Evolutionary conservation across 2,329 filamentous ascomycete genomes (phyloP), one percentile per base, ranked within the genome.

Genomic region (Neopestalotiopsis rosae): DNA sequence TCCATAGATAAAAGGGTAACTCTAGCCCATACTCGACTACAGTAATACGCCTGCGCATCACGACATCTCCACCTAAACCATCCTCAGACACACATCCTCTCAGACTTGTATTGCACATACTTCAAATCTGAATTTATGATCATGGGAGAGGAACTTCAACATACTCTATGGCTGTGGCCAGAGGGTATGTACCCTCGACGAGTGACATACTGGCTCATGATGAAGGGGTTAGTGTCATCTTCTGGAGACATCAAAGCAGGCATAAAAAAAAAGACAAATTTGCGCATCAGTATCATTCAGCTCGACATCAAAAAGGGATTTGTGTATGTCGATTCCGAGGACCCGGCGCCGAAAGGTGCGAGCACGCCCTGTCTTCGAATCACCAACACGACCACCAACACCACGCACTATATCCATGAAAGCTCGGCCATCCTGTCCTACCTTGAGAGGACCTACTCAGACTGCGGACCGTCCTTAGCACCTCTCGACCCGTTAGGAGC

Each of bases 141-240:
- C 57, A 63, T 63, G 34, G 12, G 24, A 7, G 12, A 14, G 5
- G 34, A 63, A 45, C 20, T 42, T 63, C 64, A 73, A 34, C 66
- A 70, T 34, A 75, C 74, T 13, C 70, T 75, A 0, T 74, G 71
- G 9, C 69, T 75, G 24, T 75, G 73, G 74, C 67, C 68, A 1
- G 62, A 71, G 56, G 73, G 73, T 2, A 49, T 70, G 30, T 75
- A 70, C 52, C 74, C 74, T 10, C 72, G 72, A 14, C 72, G 73
- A 14, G 62, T 75, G 40, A 69, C 30, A 58, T 75, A 74, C 61
- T 72, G 71, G 58, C 72, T 75, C 20, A 67, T 75, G 40, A 64
- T 67, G 52, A 74, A 74, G 56, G 71, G 73, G 30, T 34, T 75
- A 3, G 69, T 70, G 28, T 58, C 68, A n/a, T 73, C 71, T 24